Evolutionary conservation across 1,284 basidiomycete species (phyloP).

Genomic region (Ganoderma lucidum): DNA sequence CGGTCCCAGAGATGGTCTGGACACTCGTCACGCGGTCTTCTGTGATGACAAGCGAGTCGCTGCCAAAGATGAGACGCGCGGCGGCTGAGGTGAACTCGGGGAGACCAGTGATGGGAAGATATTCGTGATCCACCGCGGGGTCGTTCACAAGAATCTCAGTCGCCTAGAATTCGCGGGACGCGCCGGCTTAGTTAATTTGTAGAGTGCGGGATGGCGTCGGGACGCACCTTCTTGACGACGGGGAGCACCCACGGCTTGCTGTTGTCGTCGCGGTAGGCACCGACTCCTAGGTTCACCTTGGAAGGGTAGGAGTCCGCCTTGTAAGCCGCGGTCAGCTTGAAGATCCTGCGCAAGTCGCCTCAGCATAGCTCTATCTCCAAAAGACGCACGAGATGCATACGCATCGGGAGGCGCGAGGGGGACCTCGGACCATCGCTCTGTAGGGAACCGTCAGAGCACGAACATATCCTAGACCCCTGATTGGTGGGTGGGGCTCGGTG

Average conservation of each 20-base stretch:
- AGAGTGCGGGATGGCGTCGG: not conserved
- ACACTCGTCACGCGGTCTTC: constrained; percentile 79
- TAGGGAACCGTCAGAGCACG: constrained; percentile 19
- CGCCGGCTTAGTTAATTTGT: not conserved
- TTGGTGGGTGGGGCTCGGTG: constrained; percentile 16
- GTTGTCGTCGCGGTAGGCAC: constrained; percentile 88
- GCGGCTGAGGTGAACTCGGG: constrained; percentile 84
- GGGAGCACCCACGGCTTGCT: constrained; percentile 93
- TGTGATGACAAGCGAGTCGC: constrained; percentile 74
- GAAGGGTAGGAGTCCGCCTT: constrained; percentile 82
- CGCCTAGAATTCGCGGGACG: constrained; percentile 60
- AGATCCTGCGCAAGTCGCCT: constrained; percentile 70
- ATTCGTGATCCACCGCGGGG: constrained; percentile 89
- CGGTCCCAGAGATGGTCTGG: constrained; percentile 96
- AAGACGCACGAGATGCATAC: constrained; percentile 28
- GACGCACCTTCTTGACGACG: constrained; percentile 83
- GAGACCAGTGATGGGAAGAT: constrained; percentile 91
- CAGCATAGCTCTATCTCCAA: constrained; percentile 6
- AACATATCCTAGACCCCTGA: constrained; percentile 19
- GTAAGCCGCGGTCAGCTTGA: constrained; percentile 90
- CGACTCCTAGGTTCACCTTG: constrained; percentile 94
- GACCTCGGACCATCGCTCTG: constrained; percentile 77
- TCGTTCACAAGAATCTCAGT: constrained; percentile 76
- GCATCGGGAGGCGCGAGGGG: constrained; percentile 86
- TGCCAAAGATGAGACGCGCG: constrained; percentile 84